Percentiles rank a stretch among this genome's conserved stretches.
phyloP scores from a whole-genome alignment of 805 yeast species.

The Saccharomycopsis babjevae region DNA sequence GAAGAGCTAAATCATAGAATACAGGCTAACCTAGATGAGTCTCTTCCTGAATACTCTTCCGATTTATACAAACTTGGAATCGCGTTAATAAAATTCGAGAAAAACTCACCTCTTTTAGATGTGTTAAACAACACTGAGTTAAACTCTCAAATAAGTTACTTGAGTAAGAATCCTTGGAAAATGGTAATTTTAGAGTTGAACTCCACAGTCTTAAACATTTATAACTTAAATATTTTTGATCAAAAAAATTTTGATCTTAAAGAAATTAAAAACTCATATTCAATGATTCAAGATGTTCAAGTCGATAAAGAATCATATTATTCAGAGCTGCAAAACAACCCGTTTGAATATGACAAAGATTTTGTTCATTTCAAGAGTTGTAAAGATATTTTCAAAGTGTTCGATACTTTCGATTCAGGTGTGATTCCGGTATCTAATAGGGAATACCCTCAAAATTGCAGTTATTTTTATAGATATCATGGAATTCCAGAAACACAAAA shows the following conservation, averaged over 20 bases:
- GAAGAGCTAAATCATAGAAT: not conserved
- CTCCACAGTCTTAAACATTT: conserved; percentile 13
- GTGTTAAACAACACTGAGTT: not conserved
- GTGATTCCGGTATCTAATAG: conserved; percentile 12
- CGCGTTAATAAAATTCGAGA: conserved; percentile 14
- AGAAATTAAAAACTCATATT: not conserved
- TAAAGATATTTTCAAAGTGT: conserved; percentile 5
- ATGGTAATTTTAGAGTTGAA: conserved; percentile 15
- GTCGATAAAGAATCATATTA: conserved; percentile 7
- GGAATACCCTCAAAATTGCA: conserved; percentile 9
- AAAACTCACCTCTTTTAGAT: not conserved
- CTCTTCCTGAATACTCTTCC: conserved; percentile 14
- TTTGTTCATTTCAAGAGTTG: conserved; percentile 7
- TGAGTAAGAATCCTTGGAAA: conserved; percentile 9
- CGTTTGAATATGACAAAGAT: conserved; percentile 6
- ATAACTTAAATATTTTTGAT: conserved; percentile 5
- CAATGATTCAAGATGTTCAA: conserved; percentile 2
- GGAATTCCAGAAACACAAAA: conserved; percentile 8
- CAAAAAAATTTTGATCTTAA: not conserved
- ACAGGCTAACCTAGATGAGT: not conserved
- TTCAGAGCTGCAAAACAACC: not conserved
- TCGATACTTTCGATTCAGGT: conserved; percentile 15
- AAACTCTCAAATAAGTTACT: not conserved
- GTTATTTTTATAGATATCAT: conserved; percentile 13
- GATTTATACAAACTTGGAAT: conserved; percentile 14